Base-by-base conservation (phyloP, 441 rosid species). In the Populus trichocarpa region DNA sequence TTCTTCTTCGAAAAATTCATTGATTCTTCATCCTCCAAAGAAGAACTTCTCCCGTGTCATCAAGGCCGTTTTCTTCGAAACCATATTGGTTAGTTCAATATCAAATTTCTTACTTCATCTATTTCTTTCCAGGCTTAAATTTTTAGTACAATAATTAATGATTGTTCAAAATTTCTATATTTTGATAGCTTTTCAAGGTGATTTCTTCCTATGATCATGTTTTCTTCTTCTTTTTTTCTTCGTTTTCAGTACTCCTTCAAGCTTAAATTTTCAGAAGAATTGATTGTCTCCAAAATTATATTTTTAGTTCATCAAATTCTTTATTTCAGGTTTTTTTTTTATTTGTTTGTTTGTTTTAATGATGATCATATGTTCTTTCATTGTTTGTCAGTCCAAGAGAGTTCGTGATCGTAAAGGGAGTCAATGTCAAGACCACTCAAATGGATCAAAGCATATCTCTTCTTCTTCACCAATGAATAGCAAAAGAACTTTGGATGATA, bases 51-150 rank as follows among this genome's bases (percentile, higher is more conserved):
- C 87, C 13, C 84, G 78, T 6, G 81, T 77, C 42, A 14, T 87
- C 67, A 82, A 77, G 71, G 85, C 84, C 33, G 78, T 80, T 25
- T 30, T 83, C 6, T 86, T 83, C 70, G 85, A 79, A 71, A 73
- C 78, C 18, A 50, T 70, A 68, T 33, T 83, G 85, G 89, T 83
- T 22, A 46, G 84, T 80, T 68, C 26, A 6, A 25, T 25, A 25
- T 42, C 63, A 67, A 25, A 20, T 35, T 61, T 32, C 18, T 33
- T 18, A n/a, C 0, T n/a, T 8, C 28, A 6, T 30, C 9, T 26
- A 26, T 9, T 63, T 8, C 1, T 10, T 10, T 2, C 25, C 4
- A 42, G 18, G 18, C 57, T 46, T 46, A 46, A 46, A 14, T 13
- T 1, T 46, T 46, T 14, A 4, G 6, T 13, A 46, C 16, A 46